Evolutionary conservation across 768 basidiomycete genomes (phyloP).

Genomic region (Podaxis sp.): DNA sequence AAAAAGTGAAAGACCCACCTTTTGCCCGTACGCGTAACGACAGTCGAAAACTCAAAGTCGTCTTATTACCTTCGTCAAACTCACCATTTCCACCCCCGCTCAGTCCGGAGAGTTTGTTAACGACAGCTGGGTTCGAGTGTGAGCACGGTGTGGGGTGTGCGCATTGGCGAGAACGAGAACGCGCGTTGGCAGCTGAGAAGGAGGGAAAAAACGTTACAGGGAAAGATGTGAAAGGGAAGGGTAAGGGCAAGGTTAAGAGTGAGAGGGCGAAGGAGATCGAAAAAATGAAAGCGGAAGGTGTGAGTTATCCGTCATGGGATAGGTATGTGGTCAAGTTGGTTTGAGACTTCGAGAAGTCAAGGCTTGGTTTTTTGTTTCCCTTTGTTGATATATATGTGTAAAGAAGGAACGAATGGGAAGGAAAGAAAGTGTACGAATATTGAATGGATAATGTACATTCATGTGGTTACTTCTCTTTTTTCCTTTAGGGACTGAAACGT

Average conservation of each 20-base stretch:
- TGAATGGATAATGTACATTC: neutral
- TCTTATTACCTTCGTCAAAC: constrained; percentile 30
- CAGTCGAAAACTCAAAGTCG: constrained; percentile 52
- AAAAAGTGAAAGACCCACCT: constrained; percentile 45
- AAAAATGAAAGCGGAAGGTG: constrained; percentile 41
- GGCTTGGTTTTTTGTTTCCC: constrained; percentile 9
- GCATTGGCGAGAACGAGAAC: constrained; percentile 9
- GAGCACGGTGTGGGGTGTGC: constrained; percentile 6
- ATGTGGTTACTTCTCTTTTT: neutral
- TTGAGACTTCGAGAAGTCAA: neutral
- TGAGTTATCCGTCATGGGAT: constrained; percentile 64
- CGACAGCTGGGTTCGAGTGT: constrained; percentile 11
- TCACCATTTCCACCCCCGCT: constrained; percentile 17
- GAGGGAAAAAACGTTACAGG: constrained; percentile 15
- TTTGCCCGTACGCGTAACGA: constrained; percentile 52
- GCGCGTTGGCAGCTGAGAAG: constrained; percentile 7
- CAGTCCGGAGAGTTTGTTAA: constrained; percentile 3
- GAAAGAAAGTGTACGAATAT: neutral
- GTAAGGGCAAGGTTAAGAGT: constrained; percentile 25
- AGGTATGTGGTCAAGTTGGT: constrained; percentile 48
- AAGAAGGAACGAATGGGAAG: neutral
- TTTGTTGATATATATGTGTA: neutral
- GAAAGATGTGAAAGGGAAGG: constrained; percentile 1
- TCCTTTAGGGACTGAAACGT: neutral
- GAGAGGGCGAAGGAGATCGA: constrained; percentile 29